These are phyloP conservation scores for Protomyces lactucae-debilis DNA, from an alignment of 1,139 yeast species.

Conservation along the genomic window DNA sequence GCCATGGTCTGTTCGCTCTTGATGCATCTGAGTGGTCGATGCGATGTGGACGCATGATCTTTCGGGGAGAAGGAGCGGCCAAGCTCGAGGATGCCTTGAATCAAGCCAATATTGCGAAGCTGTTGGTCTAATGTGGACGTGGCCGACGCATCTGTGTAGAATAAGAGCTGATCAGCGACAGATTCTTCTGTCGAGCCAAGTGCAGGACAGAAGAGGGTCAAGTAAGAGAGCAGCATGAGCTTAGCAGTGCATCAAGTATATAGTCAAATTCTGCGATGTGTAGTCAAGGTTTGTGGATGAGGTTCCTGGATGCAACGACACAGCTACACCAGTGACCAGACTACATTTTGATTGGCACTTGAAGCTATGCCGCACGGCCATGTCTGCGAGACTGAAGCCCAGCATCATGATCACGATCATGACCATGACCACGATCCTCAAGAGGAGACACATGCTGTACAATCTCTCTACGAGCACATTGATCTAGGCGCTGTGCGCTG, in stretches of 20 bases:
- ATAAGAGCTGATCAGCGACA: conserved; percentile 33
- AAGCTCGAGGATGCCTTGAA: conserved; percentile 34
- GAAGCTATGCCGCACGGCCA: conserved; percentile 22
- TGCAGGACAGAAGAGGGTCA: conserved; percentile 34
- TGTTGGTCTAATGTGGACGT: conserved; percentile 32
- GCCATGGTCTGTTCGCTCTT: conserved; percentile 32
- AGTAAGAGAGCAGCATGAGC: conserved; percentile 32
- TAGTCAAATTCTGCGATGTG: too few species aligned
- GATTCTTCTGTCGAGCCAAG: conserved; percentile 34
- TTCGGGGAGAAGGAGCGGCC: conserved; percentile 29
- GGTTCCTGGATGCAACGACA: too few species aligned
- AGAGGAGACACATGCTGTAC: conserved; percentile 64
- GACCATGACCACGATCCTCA: conserved; percentile 54
- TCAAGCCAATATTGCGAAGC: conserved; percentile 33
- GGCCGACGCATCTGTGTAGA: conserved; percentile 32
- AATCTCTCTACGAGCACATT: conserved; percentile 59
- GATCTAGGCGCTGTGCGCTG: conserved; percentile 60
- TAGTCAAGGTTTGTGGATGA: too few species aligned
- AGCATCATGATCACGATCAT: conserved; percentile 38
- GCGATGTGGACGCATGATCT: background rate
- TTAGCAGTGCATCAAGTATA: background rate
- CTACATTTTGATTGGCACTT: too few species aligned
- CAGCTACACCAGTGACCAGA: too few species aligned
- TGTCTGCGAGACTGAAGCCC: conserved; percentile 18
- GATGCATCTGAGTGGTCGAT: conserved; percentile 30